These are phyloP conservation scores for Phycomyces blakesleeanus DNA, from an alignment of 192 early-diverging fungal species.

Conservation along the genomic window DNA sequence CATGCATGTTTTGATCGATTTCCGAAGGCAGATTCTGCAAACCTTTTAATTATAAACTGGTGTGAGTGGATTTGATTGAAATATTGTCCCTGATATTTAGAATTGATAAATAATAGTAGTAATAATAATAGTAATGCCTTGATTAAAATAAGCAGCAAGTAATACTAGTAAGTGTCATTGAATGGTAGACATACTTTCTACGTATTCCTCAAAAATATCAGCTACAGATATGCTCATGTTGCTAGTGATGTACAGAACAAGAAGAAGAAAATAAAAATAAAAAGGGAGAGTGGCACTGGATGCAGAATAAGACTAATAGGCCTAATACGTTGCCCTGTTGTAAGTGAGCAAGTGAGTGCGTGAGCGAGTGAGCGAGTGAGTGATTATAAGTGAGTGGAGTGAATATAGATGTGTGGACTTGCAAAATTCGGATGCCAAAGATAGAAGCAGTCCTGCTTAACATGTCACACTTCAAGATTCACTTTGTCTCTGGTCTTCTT, in stretches of 20 bases:
- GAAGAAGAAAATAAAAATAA: too few species aligned
- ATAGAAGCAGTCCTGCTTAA: not conserved
- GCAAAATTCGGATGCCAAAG: not conserved
- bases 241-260: too few species aligned
- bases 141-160: too few species aligned
- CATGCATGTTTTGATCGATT: constrained; percentile 50
- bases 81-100: not conserved
- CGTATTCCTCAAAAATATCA: constrained; percentile 52
- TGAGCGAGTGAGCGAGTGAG: not conserved
- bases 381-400: too few species aligned
- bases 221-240: constrained; percentile 34
- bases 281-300: too few species aligned
- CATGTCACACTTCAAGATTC: not conserved
- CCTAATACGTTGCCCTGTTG: too few species aligned
- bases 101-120: too few species aligned
- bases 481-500: too few species aligned
- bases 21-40: constrained; percentile 51
- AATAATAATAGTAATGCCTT: not conserved
- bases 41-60: constrained; percentile 20
- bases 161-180: not conserved
- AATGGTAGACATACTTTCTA: constrained; percentile 44
- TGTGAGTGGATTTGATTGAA: not conserved
- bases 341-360: not conserved
- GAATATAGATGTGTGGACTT: too few species aligned
- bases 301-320: too few species aligned